Conservation (phyloP, 805 yeast species). For the Limtongia smithiae region DNA sequence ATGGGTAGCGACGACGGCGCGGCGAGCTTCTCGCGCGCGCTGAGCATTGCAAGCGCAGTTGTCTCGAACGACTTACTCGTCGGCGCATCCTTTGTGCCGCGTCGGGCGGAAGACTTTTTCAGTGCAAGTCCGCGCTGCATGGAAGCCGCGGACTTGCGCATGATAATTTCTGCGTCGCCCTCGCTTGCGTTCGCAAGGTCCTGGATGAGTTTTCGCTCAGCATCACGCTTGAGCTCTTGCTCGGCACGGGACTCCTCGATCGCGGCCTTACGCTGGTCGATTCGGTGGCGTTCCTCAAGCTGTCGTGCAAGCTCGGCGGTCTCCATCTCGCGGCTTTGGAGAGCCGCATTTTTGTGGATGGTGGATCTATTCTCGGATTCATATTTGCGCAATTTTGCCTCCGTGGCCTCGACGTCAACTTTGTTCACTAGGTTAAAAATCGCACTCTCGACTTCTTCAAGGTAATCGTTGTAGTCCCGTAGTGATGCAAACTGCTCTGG, state of each 20-base stretch:
- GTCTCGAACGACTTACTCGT: constrained; percentile 30
- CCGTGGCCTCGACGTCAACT: constrained; percentile 65
- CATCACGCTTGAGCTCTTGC: constrained; percentile 22
- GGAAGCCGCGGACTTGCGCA: constrained; percentile 13
- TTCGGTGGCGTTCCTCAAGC: constrained; percentile 55
- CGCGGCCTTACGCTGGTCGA: constrained; percentile 29
- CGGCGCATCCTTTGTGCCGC: constrained; percentile 41
- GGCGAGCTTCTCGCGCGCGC: constrained; percentile 1
- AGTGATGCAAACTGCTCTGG: constrained; percentile 64
- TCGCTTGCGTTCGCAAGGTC: constrained; percentile 32
- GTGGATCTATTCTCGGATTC: constrained; percentile 70
- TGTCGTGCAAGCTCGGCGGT: constrained; percentile 60
- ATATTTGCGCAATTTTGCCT: constrained; percentile 55
- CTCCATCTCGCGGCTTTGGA: constrained; percentile 69
- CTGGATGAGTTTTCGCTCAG: constrained; percentile 37
- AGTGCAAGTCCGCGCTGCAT: constrained; percentile 46
- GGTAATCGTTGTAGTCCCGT: constrained; percentile 65
- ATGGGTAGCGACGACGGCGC: constrained; percentile 34
- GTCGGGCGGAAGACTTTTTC: constrained; percentile 62
- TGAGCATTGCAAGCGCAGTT: constrained; percentile 18
- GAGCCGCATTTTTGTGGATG: constrained; percentile 68
- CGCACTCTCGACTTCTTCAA: constrained; percentile 79
- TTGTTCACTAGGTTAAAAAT: constrained; percentile 72
- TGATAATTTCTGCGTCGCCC: constrained; percentile 23
- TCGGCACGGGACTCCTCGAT: constrained; percentile 24